Conservation (phyloP, 495 filamentous ascomycete genomes). For the Aspergillus sclerotioniger region DNA sequence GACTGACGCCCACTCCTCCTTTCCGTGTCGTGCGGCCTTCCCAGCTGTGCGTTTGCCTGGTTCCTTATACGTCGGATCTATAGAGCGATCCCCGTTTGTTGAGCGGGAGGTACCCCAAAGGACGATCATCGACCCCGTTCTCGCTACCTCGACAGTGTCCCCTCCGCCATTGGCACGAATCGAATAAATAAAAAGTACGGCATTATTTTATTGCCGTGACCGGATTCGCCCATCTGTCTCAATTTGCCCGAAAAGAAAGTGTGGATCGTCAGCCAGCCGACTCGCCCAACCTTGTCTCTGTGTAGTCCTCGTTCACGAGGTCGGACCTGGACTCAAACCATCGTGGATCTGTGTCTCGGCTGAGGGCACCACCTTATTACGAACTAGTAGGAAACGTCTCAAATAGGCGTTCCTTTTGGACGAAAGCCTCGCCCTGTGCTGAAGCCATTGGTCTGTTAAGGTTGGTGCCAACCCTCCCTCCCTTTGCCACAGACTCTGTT, state of each 20-base stretch:
- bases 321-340: conserved; percentile 19
- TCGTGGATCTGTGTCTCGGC: conserved; percentile 39
- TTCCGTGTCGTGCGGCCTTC: conserved; percentile 13
- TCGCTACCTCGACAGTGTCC: conserved; percentile 8
- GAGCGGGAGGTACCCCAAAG: conserved; percentile 13
- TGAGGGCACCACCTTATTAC: conserved; percentile 29
- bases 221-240: conserved; percentile 10
- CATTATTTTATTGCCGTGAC: conserved; percentile 4
- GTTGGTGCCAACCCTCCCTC: conserved; percentile 29
- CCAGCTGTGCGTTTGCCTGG: conserved; percentile 17
- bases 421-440: conserved; percentile 7
- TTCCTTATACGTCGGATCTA: conserved; percentile 10
- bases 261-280: conserved; percentile 15
- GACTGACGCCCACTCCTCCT: conserved; percentile 7
- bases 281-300: conserved; percentile 12
- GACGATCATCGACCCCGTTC: conserved; percentile 15
- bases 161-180: conserved; percentile 4
- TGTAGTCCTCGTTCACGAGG: conserved; percentile 6
- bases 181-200: background rate
- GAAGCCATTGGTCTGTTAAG: conserved; percentile 25
- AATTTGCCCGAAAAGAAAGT: conserved; percentile 12
- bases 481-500: conserved; percentile 26
- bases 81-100: conserved; percentile 27
- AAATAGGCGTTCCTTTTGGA: conserved; percentile 11
- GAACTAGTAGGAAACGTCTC: conserved; percentile 16